phyloP scores from a whole-genome alignment of 352 stramenopile genomes.

The Globisporangium middletonii region DNA sequence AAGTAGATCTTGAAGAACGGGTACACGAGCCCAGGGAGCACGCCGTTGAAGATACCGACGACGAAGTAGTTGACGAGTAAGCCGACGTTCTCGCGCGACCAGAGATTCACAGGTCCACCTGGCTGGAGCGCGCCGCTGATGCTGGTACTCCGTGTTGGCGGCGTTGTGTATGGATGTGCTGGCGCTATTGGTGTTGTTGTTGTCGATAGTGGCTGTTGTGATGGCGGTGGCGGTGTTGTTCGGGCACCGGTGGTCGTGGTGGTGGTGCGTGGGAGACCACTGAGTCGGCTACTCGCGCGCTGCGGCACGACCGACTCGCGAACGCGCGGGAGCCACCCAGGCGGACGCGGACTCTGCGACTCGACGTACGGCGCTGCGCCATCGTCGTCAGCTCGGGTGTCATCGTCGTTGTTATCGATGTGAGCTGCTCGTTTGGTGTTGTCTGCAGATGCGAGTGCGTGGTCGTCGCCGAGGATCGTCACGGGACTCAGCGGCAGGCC shows the following conservation, averaged over 20 bases:
- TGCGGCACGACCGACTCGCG: neutral
- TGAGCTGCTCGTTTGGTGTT: neutral
- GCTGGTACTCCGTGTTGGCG: neutral
- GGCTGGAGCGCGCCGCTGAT: slow-evolving; percentile 17
- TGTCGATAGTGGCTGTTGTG: neutral
- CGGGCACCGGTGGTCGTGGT: neutral
- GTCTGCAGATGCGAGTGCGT: neutral
- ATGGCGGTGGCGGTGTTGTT: neutral
- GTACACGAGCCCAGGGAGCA: slow-evolving; percentile 60
- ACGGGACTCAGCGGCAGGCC: slow-evolving; percentile 6
- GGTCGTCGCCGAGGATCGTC: slow-evolving; percentile 9
- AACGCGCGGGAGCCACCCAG: slow-evolving; percentile 8
- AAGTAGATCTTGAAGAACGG: slow-evolving; percentile 73
- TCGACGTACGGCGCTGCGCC: slow-evolving; percentile 3
- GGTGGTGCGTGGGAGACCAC: neutral
- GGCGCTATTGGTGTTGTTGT: neutral
- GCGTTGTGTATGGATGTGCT: slow-evolving; percentile 1
- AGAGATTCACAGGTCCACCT: slow-evolving; percentile 13
- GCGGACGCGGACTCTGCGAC: slow-evolving; percentile 5
- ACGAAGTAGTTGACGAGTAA: slow-evolving; percentile 67
- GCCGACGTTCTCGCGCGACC: slow-evolving; percentile 20
- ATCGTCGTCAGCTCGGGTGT: neutral
- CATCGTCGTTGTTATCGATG: neutral
- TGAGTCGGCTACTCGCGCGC: neutral
- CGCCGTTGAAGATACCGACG: slow-evolving; percentile 62